Evolutionary conservation across 1,139 yeast genomes (phyloP).

Genomic region (Yamadazyma conglobata): DNA sequence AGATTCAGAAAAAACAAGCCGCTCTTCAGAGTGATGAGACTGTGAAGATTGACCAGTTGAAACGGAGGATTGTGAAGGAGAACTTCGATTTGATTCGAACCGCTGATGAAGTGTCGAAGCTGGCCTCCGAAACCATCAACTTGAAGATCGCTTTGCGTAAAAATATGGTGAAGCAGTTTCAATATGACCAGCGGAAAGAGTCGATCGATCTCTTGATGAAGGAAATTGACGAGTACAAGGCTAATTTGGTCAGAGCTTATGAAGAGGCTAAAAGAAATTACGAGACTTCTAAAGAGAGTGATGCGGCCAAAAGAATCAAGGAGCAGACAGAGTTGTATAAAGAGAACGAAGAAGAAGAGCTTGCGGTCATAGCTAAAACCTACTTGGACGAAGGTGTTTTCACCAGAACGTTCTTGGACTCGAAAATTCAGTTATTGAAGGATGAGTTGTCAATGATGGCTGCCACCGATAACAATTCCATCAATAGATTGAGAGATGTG

Average conservation of each 20-base stretch:
- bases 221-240: constrained; percentile 33
- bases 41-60: constrained; percentile 7
- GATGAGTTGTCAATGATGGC: constrained; percentile 40
- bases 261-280: constrained; percentile 39
- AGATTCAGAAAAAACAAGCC: constrained; percentile 3
- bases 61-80: constrained; percentile 6
- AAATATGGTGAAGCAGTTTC: constrained; percentile 16
- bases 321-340: constrained; percentile 37
- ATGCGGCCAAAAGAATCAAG: constrained; percentile 41
- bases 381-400: constrained; percentile 44
- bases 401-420: constrained; percentile 32
- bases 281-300: constrained; percentile 42
- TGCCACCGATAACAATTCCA: constrained; percentile 37
- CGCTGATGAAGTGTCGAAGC: not conserved
- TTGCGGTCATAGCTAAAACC: constrained; percentile 41
- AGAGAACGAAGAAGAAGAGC: constrained; percentile 38
- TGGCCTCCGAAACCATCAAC: not conserved
- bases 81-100: constrained; percentile 3
- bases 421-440: constrained; percentile 31
- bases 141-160: constrained; percentile 14
- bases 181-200: constrained; percentile 21
- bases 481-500: constrained; percentile 30
- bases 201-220: constrained; percentile 29
- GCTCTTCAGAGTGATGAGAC: constrained; percentile 14
- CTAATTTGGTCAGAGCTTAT: constrained; percentile 28